Evolutionary conservation across 2,329 filamentous ascomycete species (phyloP).

Genomic region (Xylaria hypoxylon): DNA sequence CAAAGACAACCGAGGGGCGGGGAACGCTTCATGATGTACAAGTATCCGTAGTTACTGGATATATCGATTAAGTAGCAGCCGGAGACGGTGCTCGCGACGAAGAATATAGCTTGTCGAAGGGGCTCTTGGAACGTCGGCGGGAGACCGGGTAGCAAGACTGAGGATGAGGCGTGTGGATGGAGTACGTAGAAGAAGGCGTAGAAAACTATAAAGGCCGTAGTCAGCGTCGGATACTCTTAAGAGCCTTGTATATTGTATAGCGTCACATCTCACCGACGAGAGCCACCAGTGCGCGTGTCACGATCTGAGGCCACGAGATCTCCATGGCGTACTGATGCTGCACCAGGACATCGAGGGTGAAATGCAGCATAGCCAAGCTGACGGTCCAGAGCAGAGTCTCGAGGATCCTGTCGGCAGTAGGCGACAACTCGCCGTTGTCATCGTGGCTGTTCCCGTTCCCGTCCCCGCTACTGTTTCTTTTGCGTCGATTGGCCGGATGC

Average conservation of each 20-base stretch:
- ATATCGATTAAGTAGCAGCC: slow-evolving; percentile 86
- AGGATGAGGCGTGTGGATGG: slow-evolving; percentile 64
- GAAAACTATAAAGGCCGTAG: slow-evolving; percentile 59
- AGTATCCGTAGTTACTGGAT: slow-evolving; percentile 83
- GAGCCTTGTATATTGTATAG: no score
- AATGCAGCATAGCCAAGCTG: slow-evolving; percentile 77
- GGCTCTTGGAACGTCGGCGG: slow-evolving; percentile 59
- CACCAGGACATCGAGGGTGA: slow-evolving; percentile 82
- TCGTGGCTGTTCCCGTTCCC: slow-evolving; percentile 49
- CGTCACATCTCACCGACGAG: slow-evolving; percentile 60
- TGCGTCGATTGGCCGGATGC: slow-evolving; percentile 50
- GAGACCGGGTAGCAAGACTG: slow-evolving; percentile 63
- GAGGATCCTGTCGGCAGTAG: slow-evolving; percentile 63
- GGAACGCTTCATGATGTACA: slow-evolving; percentile 90
- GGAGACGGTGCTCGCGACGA: slow-evolving; percentile 66
- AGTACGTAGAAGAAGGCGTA: slow-evolving; percentile 66
- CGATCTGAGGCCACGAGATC: slow-evolving; percentile 69
- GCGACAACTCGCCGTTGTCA: slow-evolving; percentile 51
- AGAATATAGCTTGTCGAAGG: slow-evolving; percentile 72
- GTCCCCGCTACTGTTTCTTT: slow-evolving; percentile 51
- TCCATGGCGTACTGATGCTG: slow-evolving; percentile 81
- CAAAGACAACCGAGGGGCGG: slow-evolving; percentile 91
- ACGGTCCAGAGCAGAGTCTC: slow-evolving; percentile 69
- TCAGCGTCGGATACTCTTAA: slow-evolving; percentile 27
- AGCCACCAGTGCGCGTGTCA: slow-evolving; percentile 63